Evolutionary conservation across 257 asterid genomes (phyloP).

Genomic region (Pogostemon cablin): DNA sequence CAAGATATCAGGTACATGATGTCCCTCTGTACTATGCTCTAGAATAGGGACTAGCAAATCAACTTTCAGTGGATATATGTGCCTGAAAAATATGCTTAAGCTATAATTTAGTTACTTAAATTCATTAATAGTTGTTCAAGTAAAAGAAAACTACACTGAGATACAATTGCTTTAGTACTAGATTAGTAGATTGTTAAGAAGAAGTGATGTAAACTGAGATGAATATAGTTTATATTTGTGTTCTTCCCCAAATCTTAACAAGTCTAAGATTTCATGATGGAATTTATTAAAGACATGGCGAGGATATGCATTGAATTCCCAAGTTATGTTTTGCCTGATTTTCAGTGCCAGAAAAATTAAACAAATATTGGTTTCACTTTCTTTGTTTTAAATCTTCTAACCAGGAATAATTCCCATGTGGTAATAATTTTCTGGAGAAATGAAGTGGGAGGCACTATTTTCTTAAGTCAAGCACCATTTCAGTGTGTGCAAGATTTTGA

Average conservation of each 20-base stretch:
- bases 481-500: constrained; percentile 12
- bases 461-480: constrained; percentile 9
- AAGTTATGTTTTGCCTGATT: constrained; percentile 13
- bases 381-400: constrained; percentile 25
- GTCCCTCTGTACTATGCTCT: constrained; percentile 32
- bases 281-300: background rate
- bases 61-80: constrained; percentile 25
- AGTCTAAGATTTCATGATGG: constrained; percentile 10
- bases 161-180: background rate
- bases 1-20: constrained; percentile 86
- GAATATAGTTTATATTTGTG: background rate
- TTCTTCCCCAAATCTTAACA: background rate
- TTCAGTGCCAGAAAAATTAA: constrained; percentile 22
- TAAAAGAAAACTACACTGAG: too few relatives aligned
- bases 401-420: constrained; percentile 10
- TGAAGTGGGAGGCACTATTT: constrained; percentile 24
- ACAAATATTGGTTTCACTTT: background rate
- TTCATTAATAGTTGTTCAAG: too few relatives aligned
- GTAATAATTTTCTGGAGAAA: constrained; percentile 18
- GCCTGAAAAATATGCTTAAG: constrained; percentile 25
- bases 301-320: background rate
- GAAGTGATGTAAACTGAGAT: constrained; percentile 2
- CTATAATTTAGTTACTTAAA: background rate
- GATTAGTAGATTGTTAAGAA: constrained; percentile 20
- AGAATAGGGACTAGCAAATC: constrained; percentile 12